Conservation (phyloP, 2,329 filamentous ascomycete species). For the Pseudopithomyces maydicus region DNA sequence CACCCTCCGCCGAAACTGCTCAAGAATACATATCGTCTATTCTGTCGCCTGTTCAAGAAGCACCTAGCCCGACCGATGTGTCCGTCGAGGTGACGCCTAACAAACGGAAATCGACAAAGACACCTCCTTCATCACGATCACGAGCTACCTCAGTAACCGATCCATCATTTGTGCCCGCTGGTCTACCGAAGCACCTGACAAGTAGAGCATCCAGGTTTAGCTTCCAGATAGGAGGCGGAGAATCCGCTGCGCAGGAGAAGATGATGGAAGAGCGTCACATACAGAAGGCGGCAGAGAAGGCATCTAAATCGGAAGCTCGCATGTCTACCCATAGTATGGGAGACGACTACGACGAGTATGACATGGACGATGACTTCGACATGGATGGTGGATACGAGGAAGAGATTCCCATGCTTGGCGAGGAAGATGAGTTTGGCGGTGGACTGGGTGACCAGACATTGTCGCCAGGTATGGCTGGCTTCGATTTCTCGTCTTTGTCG, state of each 20-base stretch:
- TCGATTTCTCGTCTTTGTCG: conserved; percentile 41
- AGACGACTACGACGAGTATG: conserved; percentile 46
- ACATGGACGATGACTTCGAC: conserved; percentile 50
- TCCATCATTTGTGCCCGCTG: conserved; percentile 40
- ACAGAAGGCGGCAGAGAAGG: conserved; percentile 67
- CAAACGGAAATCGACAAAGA: conserved; percentile 42
- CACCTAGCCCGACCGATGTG: conserved; percentile 29
- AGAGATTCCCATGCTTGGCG: conserved; percentile 63
- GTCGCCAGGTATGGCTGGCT: conserved; percentile 33
- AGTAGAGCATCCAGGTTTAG: conserved; percentile 81
- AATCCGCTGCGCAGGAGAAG: conserved; percentile 67
- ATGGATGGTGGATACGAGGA: conserved; percentile 68
- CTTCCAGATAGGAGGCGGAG: conserved; percentile 77
- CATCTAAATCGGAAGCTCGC: conserved; percentile 44
- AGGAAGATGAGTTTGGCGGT: conserved; percentile 37
- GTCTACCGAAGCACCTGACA: conserved; percentile 50
- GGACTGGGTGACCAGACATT: conserved; percentile 30
- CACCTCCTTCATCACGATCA: conserved; percentile 41
- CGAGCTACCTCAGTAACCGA: conserved; percentile 45
- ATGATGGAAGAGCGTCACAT: conserved; percentile 74
- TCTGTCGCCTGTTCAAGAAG: conserved; percentile 42
- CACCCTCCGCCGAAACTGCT: conserved; percentile 23
- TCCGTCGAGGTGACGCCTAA: conserved; percentile 33
- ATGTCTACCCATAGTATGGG: conserved; percentile 42
- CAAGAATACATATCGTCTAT: conserved; percentile 29